Evolutionary conservation across 2,329 filamentous ascomycete species (phyloP).

Genomic region (Penicillium freii): DNA sequence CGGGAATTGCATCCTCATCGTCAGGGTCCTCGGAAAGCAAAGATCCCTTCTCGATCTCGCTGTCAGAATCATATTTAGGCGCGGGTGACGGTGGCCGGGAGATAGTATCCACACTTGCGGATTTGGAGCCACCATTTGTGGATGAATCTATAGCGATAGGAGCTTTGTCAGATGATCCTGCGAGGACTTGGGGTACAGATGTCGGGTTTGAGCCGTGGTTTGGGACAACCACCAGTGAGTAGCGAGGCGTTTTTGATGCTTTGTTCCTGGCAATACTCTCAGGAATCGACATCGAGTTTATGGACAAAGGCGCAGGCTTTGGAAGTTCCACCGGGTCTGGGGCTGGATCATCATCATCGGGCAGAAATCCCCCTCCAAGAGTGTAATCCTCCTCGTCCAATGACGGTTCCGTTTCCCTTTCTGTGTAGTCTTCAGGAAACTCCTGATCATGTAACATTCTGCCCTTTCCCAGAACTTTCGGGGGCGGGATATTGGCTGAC

Average conservation of each 20-base stretch:
- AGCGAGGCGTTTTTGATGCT: slow-evolving; percentile 19
- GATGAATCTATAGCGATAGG: slow-evolving; percentile 30
- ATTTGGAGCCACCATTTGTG: slow-evolving; percentile 22
- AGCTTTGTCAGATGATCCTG: slow-evolving; percentile 21
- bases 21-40: slow-evolving; percentile 62
- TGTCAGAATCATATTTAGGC: slow-evolving; percentile 27
- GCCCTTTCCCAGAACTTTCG: neutral
- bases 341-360: slow-evolving; percentile 7
- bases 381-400: neutral
- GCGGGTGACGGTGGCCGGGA: slow-evolving; percentile 16
- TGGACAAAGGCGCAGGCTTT: neutral
- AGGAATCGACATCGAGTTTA: neutral
- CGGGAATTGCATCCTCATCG: slow-evolving; percentile 64
- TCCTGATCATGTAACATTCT: neutral
- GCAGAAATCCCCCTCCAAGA: slow-evolving; percentile 5
- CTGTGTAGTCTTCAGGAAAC: neutral
- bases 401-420: neutral
- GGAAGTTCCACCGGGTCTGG: neutral
- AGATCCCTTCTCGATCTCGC: slow-evolving; percentile 49
- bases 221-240: slow-evolving; percentile 34
- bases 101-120: slow-evolving; percentile 27
- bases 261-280: slow-evolving; percentile 1
- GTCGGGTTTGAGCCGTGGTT: slow-evolving; percentile 4
- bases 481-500: slow-evolving; percentile 4
- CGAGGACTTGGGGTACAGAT: neutral